These are phyloP conservation scores for Cutaneotrichosporon arboriforme DNA, from an alignment of 1,284 basidiomycete genomes.

Conservation along the genomic window DNA sequence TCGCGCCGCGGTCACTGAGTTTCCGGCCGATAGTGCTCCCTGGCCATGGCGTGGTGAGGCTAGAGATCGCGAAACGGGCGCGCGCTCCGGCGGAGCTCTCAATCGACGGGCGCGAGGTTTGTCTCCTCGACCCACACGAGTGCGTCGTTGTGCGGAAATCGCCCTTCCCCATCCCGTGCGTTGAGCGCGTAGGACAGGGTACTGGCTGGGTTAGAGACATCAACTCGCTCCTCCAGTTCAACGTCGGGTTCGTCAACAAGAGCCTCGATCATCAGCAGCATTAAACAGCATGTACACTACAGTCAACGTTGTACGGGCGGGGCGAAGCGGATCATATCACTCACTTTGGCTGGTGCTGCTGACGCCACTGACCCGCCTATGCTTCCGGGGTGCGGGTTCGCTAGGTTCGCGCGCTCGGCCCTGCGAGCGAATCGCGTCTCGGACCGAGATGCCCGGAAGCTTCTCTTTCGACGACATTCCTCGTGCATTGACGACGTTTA, in stretches of 20 bases:
- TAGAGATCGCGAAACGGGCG: constrained; percentile 74
- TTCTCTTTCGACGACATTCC: too few species aligned
- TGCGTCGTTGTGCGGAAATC: constrained; percentile 79
- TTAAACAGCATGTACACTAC: background rate
- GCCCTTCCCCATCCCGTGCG: constrained; percentile 84
- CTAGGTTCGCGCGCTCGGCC: too few species aligned
- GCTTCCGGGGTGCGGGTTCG: too few species aligned
- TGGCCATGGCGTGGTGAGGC: constrained; percentile 59
- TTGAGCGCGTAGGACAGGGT: constrained; percentile 77
- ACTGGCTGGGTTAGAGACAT: constrained; percentile 96
- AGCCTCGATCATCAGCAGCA: constrained; percentile 15
- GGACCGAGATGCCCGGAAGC: too few species aligned
- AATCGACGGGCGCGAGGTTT: constrained; percentile 83
- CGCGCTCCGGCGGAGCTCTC: constrained; percentile 82
- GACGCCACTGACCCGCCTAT: too few species aligned
- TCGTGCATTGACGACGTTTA: too few species aligned
- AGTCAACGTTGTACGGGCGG: too few species aligned
- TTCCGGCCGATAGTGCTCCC: constrained; percentile 91
- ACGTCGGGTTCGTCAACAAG: constrained; percentile 84
- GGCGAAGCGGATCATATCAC: too few species aligned
- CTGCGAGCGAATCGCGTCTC: too few species aligned
- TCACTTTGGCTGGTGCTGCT: too few species aligned
- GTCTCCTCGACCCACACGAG: constrained; percentile 73
- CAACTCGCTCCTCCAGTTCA: constrained; percentile 86
- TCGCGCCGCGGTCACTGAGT: constrained; percentile 86